Base-by-base conservation (phyloP, 2,329 filamentous ascomycete species). In the Ilyonectria destructans region DNA sequence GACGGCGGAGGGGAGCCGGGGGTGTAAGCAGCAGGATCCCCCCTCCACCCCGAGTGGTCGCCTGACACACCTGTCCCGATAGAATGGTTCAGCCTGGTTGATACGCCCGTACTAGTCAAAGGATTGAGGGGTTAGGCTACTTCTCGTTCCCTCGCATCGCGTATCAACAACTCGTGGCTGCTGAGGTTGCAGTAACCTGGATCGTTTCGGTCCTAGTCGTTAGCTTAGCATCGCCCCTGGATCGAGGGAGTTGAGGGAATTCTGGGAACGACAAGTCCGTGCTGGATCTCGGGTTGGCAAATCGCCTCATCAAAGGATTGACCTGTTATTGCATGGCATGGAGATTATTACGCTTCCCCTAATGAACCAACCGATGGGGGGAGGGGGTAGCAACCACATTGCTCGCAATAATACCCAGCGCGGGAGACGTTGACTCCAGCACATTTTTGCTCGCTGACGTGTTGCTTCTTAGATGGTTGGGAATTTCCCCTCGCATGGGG, bases 61-160 rank as follows among this genome's bases (percentile, higher is more conserved):
- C 65, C 67, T 72, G 61, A 69, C 58, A 65, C 62, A 62, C 67
- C 66, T 63, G 60, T 76, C 74, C 74, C 74, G 74, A 72, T 63
- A 54, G 71, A 69, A 68, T 63, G 74, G 74, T 76, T 71, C 72
- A 67, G 66, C 72, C 74, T 71, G 70, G 74, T 73, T 66, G 48
- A 51, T 55, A 52, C 66, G 68, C 54, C 31, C 31, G 45, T 51
- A 40, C 64, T 67, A 67, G 64, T 62, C 29, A 31, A 58, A 49
- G 54, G 58, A 56, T 26, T 55, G 59, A 52, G 58, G 67, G 67
- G 49, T 62, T 52, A 58, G 37, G 55, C 46, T 58, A 26, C 57
- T 62, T 51, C 37, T 17, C n/a, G 51, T 60, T 57, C 61, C 23
- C 61, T 37, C 55, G 51, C 40, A 33, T 57, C 65, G 56, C 56